Base-by-base conservation (phyloP, 495 filamentous ascomycete species). In the Penicillium cataractarum region DNA sequence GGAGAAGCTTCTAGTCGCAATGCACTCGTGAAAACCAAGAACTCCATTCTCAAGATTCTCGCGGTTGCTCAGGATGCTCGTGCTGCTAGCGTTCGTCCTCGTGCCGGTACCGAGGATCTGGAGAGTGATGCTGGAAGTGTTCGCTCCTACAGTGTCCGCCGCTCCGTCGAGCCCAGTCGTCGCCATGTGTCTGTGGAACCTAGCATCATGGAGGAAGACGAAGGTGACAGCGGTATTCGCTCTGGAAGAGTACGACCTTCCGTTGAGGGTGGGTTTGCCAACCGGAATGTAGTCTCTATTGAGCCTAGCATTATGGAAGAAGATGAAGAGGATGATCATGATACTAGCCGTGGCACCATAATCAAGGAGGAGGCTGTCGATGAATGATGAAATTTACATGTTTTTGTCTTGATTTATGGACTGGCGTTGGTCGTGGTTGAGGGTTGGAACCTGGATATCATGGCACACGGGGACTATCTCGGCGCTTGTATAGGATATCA, bases 1-100 rank as follows among this genome's bases (percentile, higher is more conserved):
- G 73, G 75, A 0, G 92, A 95, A 60, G 89, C 91, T 2, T 83
- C 90, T 9, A 82, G 88, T 54, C 82, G 89, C 8, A 95, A 93
- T 60, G 86, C 89, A 0, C 78, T 96, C 4, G 90, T 88, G 72
- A 96, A 94, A 74, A 83, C 92, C 53, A 90, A 93, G 66, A 85
- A 89, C 66, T 76, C 77, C 9, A 65, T 83, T 15, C 70, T 78
- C 21, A 85, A 83, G 71, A 76, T 82, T 15, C 58, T 83, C 21
- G 78, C 80, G 13, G 71, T 74, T 26, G 72, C 76, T 13, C 72
- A 76, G 35, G 74, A 74, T 61, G 50, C 66, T 24, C 76, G 76
- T 8, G 74, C 73, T 7, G 65, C 70, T 46, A 77, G 75, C 13
- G 66, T 60, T 9, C 67, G 71, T 27, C 66, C 73, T 0, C 69